A percentile compares a stretch with the other conserved stretches of the same genome.
phyloP scores from a whole-genome alignment of 2,329 filamentous ascomycete species.

The Colletotrichum phormii region DNA sequence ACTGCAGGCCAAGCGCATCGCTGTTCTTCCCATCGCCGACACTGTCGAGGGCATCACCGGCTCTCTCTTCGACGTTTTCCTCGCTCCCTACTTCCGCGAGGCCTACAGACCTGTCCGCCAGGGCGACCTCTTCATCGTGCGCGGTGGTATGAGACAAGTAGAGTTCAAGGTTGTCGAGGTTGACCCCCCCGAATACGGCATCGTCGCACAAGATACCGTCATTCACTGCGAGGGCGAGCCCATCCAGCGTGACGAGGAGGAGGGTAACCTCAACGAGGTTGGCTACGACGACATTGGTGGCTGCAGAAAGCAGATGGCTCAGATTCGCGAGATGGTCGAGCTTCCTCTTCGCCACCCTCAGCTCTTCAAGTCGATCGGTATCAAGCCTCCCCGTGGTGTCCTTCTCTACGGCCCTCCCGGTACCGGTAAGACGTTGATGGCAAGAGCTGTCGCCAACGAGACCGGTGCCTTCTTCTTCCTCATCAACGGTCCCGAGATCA shows the following conservation, averaged over 20 bases:
- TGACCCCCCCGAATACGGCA: slow-evolving; percentile 97
- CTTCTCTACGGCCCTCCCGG: slow-evolving; percentile 96
- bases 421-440: slow-evolving; percentile 99
- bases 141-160: slow-evolving; percentile 98
- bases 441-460: slow-evolving; percentile 97
- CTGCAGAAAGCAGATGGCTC: slow-evolving; percentile 99
- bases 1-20: slow-evolving; percentile 93
- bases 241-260: slow-evolving; percentile 98
- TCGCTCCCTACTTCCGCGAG: slow-evolving; percentile 99
- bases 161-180: slow-evolving; percentile 99
- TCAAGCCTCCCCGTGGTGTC: slow-evolving; percentile 98
- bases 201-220: slow-evolving; percentile 97
- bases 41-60: slow-evolving; percentile 98
- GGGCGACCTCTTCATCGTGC: slow-evolving; percentile 96
- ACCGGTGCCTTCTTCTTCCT: slow-evolving; percentile 99
- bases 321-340: slow-evolving; percentile 99
- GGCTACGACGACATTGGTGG: slow-evolving; percentile 99
- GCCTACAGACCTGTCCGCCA: slow-evolving; percentile 97
- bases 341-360: slow-evolving; percentile 95
- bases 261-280: slow-evolving; percentile 99
- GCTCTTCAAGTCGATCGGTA: slow-evolving; percentile 99
- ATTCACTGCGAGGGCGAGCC: slow-evolving; percentile 98
- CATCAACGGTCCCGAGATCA: slow-evolving; percentile 99
- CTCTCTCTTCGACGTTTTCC: slow-evolving; percentile 98
- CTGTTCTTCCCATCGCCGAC: slow-evolving; percentile 96